These are phyloP conservation scores for Fusarium incarnatum DNA, from an alignment of 2,329 filamentous ascomycete genomes.

Conservation along the genomic window DNA sequence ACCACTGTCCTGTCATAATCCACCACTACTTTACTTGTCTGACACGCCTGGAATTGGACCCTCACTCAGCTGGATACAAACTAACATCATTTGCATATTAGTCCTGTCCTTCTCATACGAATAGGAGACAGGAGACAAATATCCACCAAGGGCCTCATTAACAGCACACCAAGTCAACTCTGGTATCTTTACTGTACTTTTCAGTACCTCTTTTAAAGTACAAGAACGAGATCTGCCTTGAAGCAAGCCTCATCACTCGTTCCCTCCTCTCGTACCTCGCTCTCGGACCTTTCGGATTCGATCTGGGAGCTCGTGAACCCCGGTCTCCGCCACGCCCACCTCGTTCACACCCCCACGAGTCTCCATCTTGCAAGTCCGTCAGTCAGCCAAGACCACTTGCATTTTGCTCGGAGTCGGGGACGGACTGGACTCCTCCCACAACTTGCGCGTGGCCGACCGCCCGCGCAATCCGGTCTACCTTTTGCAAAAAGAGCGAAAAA, in stretches of 20 bases:
- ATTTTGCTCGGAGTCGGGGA: constrained; percentile 40
- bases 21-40: constrained; percentile 22
- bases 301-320: constrained; percentile 21
- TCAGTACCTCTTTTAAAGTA: neutral
- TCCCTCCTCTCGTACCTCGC: constrained; percentile 15
- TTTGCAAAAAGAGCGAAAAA: constrained; percentile 16
- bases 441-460: constrained; percentile 45
- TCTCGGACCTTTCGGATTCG: constrained; percentile 41
- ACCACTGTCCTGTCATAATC: constrained; percentile 13
- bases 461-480: constrained; percentile 38
- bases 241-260: constrained; percentile 29
- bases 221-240: constrained; percentile 8
- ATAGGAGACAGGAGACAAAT: constrained; percentile 25
- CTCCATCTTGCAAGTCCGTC: constrained; percentile 13
- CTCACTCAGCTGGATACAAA: constrained; percentile 32
- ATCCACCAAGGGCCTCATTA: constrained; percentile 34
- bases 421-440: constrained; percentile 37
- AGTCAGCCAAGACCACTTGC: constrained; percentile 40
- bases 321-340: constrained; percentile 37
- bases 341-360: constrained; percentile 35
- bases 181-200: constrained; percentile 6
- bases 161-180: constrained; percentile 14
- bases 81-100: constrained; percentile 26
- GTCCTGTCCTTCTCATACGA: constrained; percentile 7
- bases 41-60: constrained; percentile 33